phyloP scores from a whole-genome alignment of 345 rosid species.

The Eucalyptus pauciflora region DNA sequence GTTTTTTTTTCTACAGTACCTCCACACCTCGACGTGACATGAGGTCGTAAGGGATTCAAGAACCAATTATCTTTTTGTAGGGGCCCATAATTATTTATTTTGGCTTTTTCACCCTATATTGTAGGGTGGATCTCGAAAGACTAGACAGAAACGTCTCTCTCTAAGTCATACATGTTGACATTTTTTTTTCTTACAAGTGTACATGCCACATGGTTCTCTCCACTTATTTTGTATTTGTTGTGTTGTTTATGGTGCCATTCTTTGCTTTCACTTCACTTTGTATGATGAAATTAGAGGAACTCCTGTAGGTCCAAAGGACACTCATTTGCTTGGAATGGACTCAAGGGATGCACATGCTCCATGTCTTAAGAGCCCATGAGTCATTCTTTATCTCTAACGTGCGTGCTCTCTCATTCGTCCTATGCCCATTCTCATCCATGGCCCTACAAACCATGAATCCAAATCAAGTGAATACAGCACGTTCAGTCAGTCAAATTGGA shows the following conservation, averaged over 20 bases:
- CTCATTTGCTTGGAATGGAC: background rate
- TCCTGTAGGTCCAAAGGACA: background rate
- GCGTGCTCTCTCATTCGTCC: background rate
- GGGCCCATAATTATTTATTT: background rate
- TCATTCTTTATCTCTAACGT: background rate
- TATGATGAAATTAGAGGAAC: background rate
- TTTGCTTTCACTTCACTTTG: background rate
- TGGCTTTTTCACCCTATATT: background rate
- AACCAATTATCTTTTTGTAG: background rate
- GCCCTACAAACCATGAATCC: background rate
- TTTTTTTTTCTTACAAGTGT: background rate
- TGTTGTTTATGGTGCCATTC: background rate
- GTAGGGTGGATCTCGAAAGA: background rate
- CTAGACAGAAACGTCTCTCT: fast-evolving
- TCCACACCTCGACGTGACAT: fast-evolving
- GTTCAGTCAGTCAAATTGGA: background rate
- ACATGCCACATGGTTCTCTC: background rate
- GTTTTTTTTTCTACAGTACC: background rate
- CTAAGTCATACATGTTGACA: background rate
- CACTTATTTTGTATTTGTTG: background rate
- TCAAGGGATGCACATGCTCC: background rate
- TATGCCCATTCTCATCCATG: background rate
- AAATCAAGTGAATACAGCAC: background rate
- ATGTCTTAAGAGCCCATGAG: background rate
- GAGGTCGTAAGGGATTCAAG: background rate